Conservation (phyloP, 139 green algal species). For the Chlorella sorokiniana region DNA sequence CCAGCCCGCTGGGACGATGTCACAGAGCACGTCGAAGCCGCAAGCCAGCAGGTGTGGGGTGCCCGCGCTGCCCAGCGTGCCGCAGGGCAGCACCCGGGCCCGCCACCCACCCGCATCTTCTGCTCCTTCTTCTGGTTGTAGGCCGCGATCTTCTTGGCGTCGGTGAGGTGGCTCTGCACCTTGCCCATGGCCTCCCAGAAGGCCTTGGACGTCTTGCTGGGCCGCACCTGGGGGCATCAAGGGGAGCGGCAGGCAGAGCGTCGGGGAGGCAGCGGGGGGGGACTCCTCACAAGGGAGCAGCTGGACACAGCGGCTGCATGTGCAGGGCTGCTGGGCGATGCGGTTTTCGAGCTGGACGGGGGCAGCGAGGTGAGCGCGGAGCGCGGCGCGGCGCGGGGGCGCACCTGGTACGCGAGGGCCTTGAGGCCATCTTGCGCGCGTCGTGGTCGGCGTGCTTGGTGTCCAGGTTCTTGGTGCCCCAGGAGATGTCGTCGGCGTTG, state of each 20-base stretch:
- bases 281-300: background rate
- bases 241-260: background rate
- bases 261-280: too few relatives aligned
- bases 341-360: too few relatives aligned
- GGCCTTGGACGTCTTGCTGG: constrained; percentile 33
- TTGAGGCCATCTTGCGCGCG: constrained; percentile 27
- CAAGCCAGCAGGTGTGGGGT: too few relatives aligned
- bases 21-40: too few relatives aligned
- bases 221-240: constrained; percentile 18
- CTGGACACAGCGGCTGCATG: background rate
- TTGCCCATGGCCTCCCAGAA: constrained; percentile 43
- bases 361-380: too few relatives aligned
- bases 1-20: too few relatives aligned
- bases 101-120: constrained; percentile 29
- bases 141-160: constrained; percentile 28
- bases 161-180: constrained; percentile 39
- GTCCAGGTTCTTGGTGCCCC: constrained; percentile 57
- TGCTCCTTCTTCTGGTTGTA: constrained; percentile 44
- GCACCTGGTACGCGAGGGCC: constrained; percentile 32
- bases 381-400: background rate
- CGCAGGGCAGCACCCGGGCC: background rate
- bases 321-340: too few relatives aligned
- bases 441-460: constrained; percentile 39
- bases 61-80: too few relatives aligned
- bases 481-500: constrained; percentile 54